phyloP scores from a whole-genome alignment of 2,329 filamentous ascomycete species.

The Aphanoascus verrucosus region DNA sequence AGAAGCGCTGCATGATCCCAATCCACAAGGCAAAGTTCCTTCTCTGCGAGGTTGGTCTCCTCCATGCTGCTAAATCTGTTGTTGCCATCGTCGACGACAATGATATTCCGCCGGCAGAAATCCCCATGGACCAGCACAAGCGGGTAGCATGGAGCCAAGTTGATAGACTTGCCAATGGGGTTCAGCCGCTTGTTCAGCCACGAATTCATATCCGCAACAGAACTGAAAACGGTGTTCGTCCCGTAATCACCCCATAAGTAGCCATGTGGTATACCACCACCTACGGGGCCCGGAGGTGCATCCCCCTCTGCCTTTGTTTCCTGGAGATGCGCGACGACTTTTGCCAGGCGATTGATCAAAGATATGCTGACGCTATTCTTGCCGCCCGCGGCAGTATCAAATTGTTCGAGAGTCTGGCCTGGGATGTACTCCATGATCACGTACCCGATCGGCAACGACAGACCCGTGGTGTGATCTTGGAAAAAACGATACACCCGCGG shows the following conservation, averaged over 20 bases:
- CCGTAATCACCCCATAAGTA: constrained; percentile 20
- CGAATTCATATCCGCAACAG: constrained; percentile 12
- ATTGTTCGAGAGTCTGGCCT: constrained; percentile 14
- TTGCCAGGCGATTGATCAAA: constrained; percentile 15
- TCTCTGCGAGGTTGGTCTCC: background rate
- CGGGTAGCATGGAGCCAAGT: constrained; percentile 17
- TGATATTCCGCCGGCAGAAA: constrained; percentile 21
- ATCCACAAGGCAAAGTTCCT: constrained; percentile 19
- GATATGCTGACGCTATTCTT: background rate
- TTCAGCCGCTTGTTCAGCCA: constrained; percentile 14
- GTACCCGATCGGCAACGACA: constrained; percentile 15
- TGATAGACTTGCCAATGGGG: constrained; percentile 16
- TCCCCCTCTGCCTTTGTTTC: constrained; percentile 10
- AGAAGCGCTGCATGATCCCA: constrained; percentile 21
- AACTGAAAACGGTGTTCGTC: constrained; percentile 13
- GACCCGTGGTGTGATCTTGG: constrained; percentile 6
- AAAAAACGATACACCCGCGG: constrained; percentile 19
- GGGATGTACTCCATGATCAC: constrained; percentile 22
- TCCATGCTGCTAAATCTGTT: background rate
- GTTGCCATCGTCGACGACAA: constrained; percentile 19
- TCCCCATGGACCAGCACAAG: constrained; percentile 23
- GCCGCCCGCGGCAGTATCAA: constrained; percentile 13
- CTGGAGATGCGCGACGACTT: constrained; percentile 15
- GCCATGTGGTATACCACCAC: constrained; percentile 14
- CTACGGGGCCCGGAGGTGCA: constrained; percentile 17